phyloP scores from a whole-genome alignment of 2,329 filamentous ascomycete species.

The Akanthomyces dipterigenus region DNA sequence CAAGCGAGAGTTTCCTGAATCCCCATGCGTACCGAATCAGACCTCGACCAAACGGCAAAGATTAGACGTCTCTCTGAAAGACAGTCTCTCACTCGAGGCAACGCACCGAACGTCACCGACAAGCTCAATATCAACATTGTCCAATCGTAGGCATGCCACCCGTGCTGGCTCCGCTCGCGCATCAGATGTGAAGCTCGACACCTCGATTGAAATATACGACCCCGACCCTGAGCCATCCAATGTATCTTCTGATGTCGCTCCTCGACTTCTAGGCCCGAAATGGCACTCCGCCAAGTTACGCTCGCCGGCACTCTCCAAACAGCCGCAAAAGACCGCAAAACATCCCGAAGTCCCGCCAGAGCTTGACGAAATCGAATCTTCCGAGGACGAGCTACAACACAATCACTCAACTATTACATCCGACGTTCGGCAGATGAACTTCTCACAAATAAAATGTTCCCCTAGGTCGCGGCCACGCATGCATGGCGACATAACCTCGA shows the following conservation, averaged over 20 bases:
- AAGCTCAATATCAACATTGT: background rate
- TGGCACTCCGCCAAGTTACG: background rate
- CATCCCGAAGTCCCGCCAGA: background rate
- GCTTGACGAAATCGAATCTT: constrained; percentile 1
- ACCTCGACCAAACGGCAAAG: constrained; percentile 21
- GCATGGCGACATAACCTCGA: constrained; percentile 1
- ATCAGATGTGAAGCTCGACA: background rate
- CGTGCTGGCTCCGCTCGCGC: background rate
- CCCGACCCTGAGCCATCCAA: background rate
- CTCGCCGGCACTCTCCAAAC: background rate
- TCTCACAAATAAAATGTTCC: constrained; percentile 2
- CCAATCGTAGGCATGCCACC: background rate
- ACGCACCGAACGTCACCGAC: background rate
- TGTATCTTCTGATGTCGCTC: background rate
- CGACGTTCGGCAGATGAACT: background rate
- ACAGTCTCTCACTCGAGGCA: background rate
- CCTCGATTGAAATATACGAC: background rate
- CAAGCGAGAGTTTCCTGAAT: background rate
- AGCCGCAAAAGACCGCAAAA: background rate
- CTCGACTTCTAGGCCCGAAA: background rate
- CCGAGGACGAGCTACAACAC: constrained; percentile 13
- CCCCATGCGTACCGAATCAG: constrained; percentile 9
- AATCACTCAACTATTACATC: background rate
- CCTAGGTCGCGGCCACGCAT: background rate
- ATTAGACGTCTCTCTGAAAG: background rate